These are phyloP conservation scores for Notholithocarpus densiflorus DNA, from an alignment of 306 rosid genomes.

Conservation along the genomic window DNA sequence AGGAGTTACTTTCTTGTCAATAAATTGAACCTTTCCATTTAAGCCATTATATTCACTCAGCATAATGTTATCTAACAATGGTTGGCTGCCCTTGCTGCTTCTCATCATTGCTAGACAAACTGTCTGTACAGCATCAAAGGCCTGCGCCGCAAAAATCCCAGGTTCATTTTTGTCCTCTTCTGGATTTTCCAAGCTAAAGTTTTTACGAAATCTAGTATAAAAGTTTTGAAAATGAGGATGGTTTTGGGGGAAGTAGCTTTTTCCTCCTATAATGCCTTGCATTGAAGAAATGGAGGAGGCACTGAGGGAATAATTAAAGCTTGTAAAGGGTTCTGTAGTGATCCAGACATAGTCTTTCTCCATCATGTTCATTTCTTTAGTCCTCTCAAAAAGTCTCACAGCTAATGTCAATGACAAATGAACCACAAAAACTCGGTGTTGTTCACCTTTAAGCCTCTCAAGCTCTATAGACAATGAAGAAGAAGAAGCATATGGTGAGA, in stretches of 20 bases:
- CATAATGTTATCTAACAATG: constrained; percentile 30
- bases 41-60: constrained; percentile 25
- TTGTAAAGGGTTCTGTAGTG: constrained; percentile 44
- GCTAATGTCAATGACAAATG: constrained; percentile 37
- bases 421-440: constrained; percentile 42
- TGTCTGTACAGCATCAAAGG: constrained; percentile 47
- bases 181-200: constrained; percentile 28
- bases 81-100: constrained; percentile 9
- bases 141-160: constrained; percentile 37
- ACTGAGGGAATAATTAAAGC: constrained; percentile 48
- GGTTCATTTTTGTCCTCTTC: constrained; percentile 41
- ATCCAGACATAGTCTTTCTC: constrained; percentile 55
- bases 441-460: constrained; percentile 31
- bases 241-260: constrained; percentile 29
- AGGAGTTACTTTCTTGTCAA: constrained; percentile 15
- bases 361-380: constrained; percentile 45
- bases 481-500: constrained; percentile 36
- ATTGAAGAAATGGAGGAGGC: constrained; percentile 35
- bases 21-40: constrained; percentile 24
- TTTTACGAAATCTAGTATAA: constrained; percentile 15
- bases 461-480: constrained; percentile 37
- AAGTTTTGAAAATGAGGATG: constrained; percentile 15
- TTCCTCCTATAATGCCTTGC: constrained; percentile 54
- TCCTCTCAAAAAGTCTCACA: constrained; percentile 29
- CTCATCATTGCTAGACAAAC: constrained; percentile 34